These are phyloP conservation scores for Candida frijolesensis DNA, from an alignment of 1,139 yeast genomes.

Conservation along the genomic window DNA sequence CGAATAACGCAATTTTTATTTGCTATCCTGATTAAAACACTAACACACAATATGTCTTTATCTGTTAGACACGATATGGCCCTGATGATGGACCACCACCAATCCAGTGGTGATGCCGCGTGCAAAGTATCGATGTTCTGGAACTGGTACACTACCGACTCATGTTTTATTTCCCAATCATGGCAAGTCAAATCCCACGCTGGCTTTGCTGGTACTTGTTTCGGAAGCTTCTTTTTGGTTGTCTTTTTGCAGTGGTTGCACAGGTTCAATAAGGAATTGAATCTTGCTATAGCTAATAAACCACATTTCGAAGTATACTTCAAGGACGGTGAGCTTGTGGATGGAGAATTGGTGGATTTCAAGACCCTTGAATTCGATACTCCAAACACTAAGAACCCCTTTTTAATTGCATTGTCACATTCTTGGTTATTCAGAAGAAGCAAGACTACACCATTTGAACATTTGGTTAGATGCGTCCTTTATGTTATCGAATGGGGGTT, in stretches of 20 bases:
- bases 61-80: background rate
- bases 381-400: conserved; percentile 21
- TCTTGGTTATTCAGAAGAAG: conserved; percentile 34
- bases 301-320: conserved; percentile 1
- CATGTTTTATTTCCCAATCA: conserved; percentile 62
- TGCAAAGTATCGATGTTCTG: conserved; percentile 46
- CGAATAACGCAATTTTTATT: background rate
- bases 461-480: conserved; percentile 19
- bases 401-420: conserved; percentile 38
- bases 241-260: conserved; percentile 60
- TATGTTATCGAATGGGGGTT: conserved; percentile 64
- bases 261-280: conserved; percentile 59
- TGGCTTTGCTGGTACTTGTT: conserved; percentile 71
- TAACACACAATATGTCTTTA: too few relatives aligned
- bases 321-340: conserved; percentile 5
- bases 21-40: background rate
- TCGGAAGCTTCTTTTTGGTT: conserved; percentile 62
- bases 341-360: conserved; percentile 2
- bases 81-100: background rate
- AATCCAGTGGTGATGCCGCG: background rate
- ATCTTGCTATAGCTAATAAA: conserved; percentile 20
- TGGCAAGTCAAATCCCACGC: conserved; percentile 67
- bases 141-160: conserved; percentile 55
- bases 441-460: conserved; percentile 49
- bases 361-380: conserved; percentile 1